Percentiles rank a stretch among this genome's conserved stretches.
These are phyloP conservation scores for Thermomucor indicae-seudaticae DNA, from an alignment of 371 early-diverging fungal species.

Conservation along the genomic window DNA sequence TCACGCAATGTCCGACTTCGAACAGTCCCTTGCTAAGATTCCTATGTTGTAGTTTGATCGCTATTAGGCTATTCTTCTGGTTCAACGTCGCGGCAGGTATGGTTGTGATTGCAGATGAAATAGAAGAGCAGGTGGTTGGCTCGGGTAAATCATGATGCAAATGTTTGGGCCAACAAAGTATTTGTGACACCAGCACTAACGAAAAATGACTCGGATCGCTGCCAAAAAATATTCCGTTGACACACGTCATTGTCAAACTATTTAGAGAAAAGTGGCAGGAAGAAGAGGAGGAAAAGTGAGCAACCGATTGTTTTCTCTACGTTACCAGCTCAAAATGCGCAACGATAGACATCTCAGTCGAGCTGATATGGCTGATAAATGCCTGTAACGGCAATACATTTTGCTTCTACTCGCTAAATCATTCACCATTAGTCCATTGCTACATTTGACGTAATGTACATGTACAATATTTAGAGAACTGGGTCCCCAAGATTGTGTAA, in stretches of 20 bases:
- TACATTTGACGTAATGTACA: too few relatives aligned
- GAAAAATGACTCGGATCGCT: neutral
- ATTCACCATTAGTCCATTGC: too few relatives aligned
- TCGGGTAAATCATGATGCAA: conserved; percentile 28
- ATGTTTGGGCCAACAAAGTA: conserved; percentile 40
- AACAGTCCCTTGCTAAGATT: too few relatives aligned
- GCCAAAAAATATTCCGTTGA: neutral
- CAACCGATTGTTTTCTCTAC: conserved; percentile 25
- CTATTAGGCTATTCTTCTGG: too few relatives aligned
- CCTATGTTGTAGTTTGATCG: too few relatives aligned
- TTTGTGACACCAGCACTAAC: conserved; percentile 18
- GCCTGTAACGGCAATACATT: conserved; percentile 7
- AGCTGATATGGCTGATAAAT: conserved; percentile 9
- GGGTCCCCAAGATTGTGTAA: too few relatives aligned
- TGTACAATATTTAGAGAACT: too few relatives aligned
- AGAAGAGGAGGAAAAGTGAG: conserved; percentile 40
- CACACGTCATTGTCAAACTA: neutral
- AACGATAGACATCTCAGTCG: conserved; percentile 4
- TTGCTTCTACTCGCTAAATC: conserved; percentile 8
- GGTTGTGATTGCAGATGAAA: conserved; percentile 47
- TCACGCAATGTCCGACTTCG: too few relatives aligned
- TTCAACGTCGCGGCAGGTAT: conserved; percentile 56
- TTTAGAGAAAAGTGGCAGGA: conserved; percentile 10
- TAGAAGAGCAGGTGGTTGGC: conserved; percentile 39
- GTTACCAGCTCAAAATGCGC: conserved; percentile 5